Evolutionary conservation across 1,284 basidiomycete genomes (phyloP), one percentile per base, ranked within the genome.

Genomic region (Rhodotorula sp.): DNA sequence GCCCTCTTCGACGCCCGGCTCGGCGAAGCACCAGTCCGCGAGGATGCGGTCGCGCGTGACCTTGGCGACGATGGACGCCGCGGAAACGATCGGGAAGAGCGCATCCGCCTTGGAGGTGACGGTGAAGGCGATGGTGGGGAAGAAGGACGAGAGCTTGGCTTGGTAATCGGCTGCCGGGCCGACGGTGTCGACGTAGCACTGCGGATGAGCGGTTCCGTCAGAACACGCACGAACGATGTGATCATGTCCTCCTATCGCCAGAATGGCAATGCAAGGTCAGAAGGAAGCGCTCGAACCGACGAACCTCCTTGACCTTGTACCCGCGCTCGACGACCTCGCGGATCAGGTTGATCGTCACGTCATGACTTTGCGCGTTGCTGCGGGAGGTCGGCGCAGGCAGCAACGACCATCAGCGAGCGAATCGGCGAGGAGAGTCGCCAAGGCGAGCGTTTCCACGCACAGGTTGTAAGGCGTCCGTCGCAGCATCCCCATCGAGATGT

Each of bases 161-260:
- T 95, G 87, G 82, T 97, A 98, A 57, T 90, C 88, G 36, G 88
- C 88, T 1, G 92, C 91, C 34, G 89, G 90, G 48, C 96, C 96
- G 1, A 99, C 87, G 0, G 97, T 96, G 80, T 99, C 96, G 69
- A 99, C 95, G 79, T 91, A 99, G 64, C 96, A 91, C 90, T 97
- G 75, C 13, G 58, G 19, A 62, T 41, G 70, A 37, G n/a, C 37
- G 21, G 34, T 34, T 9, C 29, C 25, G 54, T 17, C 36, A 56
- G 36, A 17, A 22, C 17, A 32, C 29, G 21, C n/a, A n/a, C n/a
- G 17, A 6, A 7, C 44, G 19, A 48, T 21, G 44, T 22, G 46
- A 21, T 1, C 21, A 9, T 48, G 13, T 17, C n/a, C n/a, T n/a
- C n/a, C n/a, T n/a, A n/a, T n/a, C n/a, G n/a, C n/a, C n/a, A n/a